These are phyloP conservation scores for Trichoderma arundinaceum DNA, from an alignment of 2,329 filamentous ascomycete genomes.

Conservation along the genomic window DNA sequence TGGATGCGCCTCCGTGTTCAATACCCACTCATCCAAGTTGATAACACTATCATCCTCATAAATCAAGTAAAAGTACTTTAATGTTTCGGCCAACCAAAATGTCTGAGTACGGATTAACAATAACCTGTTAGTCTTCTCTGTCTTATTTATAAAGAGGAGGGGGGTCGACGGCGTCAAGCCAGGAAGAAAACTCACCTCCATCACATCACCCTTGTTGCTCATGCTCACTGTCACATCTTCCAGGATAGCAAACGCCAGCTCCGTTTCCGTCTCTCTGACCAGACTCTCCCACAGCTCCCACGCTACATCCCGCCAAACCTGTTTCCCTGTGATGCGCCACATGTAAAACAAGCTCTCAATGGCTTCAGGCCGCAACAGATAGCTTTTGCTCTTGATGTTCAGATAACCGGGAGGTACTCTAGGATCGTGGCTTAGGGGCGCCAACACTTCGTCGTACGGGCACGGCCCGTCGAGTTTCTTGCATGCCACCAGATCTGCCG, in stretches of 20 bases:
- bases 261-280: conserved; percentile 50
- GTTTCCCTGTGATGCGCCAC: conserved; percentile 56
- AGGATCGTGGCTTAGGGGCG: conserved; percentile 31
- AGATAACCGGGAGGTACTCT: conserved; percentile 62
- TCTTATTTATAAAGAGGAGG: background rate
- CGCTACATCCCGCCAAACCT: conserved; percentile 51
- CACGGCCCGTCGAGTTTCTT: conserved; percentile 45
- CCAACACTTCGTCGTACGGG: conserved; percentile 41
- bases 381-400: conserved; percentile 52
- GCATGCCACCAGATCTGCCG: conserved; percentile 48
- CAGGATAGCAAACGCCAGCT: conserved; percentile 52
- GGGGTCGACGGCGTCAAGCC: background rate
- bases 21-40: conserved; percentile 73
- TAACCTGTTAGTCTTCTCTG: background rate
- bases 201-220: conserved; percentile 58
- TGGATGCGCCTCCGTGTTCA: conserved; percentile 64
- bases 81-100: conserved; percentile 77
- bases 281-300: conserved; percentile 57
- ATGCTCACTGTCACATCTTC: conserved; percentile 44
- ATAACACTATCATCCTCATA: conserved; percentile 68
- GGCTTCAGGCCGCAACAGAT: conserved; percentile 56
- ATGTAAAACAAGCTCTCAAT: conserved; percentile 59
- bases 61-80: conserved; percentile 79
- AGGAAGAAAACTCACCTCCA: conserved; percentile 57
- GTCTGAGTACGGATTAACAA: conserved; percentile 44